Evolutionary conservation across 2,329 filamentous ascomycete genomes (phyloP).

Genomic region (Cordyceps fumosorosea): DNA sequence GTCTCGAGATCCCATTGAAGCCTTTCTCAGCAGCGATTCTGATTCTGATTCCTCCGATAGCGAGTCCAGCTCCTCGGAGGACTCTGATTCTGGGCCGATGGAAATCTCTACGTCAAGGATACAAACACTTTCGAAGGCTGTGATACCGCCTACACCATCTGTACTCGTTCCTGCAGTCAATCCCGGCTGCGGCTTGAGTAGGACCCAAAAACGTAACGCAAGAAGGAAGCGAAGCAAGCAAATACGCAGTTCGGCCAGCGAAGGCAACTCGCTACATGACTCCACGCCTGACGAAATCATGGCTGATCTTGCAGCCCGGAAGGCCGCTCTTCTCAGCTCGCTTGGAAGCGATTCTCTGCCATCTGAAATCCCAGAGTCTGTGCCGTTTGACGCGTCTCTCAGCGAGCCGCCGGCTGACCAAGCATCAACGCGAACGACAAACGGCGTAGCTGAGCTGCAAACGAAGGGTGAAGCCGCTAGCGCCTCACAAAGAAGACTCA

Average conservation of each 20-base stretch:
- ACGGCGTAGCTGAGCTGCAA: slow-evolving; percentile 4
- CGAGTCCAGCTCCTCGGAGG: slow-evolving; percentile 6
- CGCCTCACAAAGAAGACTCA: background rate
- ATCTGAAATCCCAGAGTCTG: background rate
- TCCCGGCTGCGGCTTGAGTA: slow-evolving; percentile 32
- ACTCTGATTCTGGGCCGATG: background rate
- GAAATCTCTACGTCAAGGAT: slow-evolving; percentile 8
- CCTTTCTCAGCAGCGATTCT: slow-evolving; percentile 14
- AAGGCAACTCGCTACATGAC: slow-evolving; percentile 17
- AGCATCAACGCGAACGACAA: background rate
- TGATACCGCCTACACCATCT: background rate
- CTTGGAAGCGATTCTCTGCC: slow-evolving; percentile 12
- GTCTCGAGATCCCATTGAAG: slow-evolving; percentile 5
- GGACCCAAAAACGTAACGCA: slow-evolving; percentile 46
- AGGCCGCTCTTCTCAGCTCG: slow-evolving; percentile 6
- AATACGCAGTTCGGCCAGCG: slow-evolving; percentile 6
- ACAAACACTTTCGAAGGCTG: background rate
- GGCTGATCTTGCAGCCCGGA: slow-evolving; percentile 5
- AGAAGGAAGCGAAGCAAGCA: slow-evolving; percentile 36
- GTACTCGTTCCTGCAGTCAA: slow-evolving; percentile 18
- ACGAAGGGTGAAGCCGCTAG: background rate
- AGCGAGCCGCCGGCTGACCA: slow-evolving; percentile 7
- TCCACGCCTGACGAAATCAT: slow-evolving; percentile 9
- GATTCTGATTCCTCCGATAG: slow-evolving; percentile 30
- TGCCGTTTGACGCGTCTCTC: slow-evolving; percentile 4